Evolutionary conservation across 2,329 filamentous ascomycete species (phyloP).

Genomic region (Ophiocordyceps australis): DNA sequence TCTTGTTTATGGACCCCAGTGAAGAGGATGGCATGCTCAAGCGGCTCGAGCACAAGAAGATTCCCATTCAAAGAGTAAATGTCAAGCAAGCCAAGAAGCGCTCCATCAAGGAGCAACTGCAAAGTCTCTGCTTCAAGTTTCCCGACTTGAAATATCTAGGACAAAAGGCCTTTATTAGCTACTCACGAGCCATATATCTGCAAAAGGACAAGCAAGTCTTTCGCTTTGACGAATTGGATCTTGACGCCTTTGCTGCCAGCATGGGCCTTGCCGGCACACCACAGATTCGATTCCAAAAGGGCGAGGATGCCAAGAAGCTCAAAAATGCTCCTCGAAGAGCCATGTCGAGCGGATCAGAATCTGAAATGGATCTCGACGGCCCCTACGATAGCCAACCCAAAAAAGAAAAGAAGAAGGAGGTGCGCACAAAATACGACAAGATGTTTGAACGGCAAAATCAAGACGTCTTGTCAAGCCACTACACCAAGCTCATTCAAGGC

Average conservation of each 20-base stretch:
- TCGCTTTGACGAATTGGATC: constrained; percentile 60
- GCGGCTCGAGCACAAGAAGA: constrained; percentile 72
- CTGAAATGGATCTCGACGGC: constrained; percentile 31
- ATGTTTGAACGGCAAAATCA: constrained; percentile 98
- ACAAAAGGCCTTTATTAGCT: constrained; percentile 89
- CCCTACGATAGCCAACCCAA: constrained; percentile 35
- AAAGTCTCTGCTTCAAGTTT: constrained; percentile 92
- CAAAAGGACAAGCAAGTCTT: constrained; percentile 90
- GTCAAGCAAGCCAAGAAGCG: constrained; percentile 80
- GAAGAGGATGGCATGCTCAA: constrained; percentile 87
- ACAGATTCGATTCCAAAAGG: constrained; percentile 83
- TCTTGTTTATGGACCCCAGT: constrained; percentile 79
- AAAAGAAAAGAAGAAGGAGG: constrained; percentile 50
- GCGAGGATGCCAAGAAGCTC: constrained; percentile 66
- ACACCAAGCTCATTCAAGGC: constrained; percentile 75
- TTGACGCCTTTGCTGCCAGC: constrained; percentile 74
- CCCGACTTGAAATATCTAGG: constrained; percentile 86
- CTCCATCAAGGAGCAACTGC: constrained; percentile 67
- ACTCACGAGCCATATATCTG: constrained; percentile 67
- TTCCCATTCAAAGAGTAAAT: constrained; percentile 73
- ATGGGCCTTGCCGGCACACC: constrained; percentile 81
- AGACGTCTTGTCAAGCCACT: constrained; percentile 86
- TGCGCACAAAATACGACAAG: constrained; percentile 87
- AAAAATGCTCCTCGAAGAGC: constrained; percentile 69
- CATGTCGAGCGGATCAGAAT: constrained; percentile 43